These are phyloP conservation scores for Primulina huaijiensis DNA, from an alignment of 257 asterid species.

Conservation along the genomic window DNA sequence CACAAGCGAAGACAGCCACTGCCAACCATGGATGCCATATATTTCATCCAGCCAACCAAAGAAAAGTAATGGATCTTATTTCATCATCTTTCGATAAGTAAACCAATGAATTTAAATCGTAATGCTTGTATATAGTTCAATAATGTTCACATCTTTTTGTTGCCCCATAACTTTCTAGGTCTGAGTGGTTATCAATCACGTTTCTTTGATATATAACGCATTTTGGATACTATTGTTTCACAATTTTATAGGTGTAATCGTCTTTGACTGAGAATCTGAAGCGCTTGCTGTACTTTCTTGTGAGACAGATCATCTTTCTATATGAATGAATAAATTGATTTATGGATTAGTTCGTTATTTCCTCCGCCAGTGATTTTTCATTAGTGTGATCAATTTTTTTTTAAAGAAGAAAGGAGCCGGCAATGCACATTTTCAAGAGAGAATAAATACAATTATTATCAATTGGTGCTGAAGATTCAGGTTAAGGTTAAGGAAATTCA, in stretches of 20 bases:
- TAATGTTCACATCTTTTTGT: background rate
- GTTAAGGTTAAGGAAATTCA: background rate
- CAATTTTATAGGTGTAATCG: background rate
- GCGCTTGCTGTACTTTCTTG: background rate
- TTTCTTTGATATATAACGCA: background rate
- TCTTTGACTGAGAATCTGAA: background rate
- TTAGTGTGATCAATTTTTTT: background rate
- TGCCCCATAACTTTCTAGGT: background rate
- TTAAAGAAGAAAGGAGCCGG: background rate
- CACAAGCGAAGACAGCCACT: conserved; percentile 92
- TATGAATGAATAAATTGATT: background rate
- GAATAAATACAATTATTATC: background rate
- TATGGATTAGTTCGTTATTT: background rate
- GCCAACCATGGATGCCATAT: conserved; percentile 96
- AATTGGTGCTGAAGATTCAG: background rate
- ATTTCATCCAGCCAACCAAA: conserved; percentile 91
- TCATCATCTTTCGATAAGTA: conserved; percentile 11
- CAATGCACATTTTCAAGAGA: background rate
- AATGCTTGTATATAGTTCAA: background rate
- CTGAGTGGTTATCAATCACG: background rate
- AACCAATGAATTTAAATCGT: background rate
- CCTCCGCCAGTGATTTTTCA: background rate
- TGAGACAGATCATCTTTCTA: background rate
- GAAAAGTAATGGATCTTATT: conserved; percentile 59
- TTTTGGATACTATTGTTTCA: background rate